Percentiles rank a stretch among this genome's conserved stretches.
Evolutionary conservation across 1,139 yeast species (phyloP).

Genomic region (Candida sojae): DNA sequence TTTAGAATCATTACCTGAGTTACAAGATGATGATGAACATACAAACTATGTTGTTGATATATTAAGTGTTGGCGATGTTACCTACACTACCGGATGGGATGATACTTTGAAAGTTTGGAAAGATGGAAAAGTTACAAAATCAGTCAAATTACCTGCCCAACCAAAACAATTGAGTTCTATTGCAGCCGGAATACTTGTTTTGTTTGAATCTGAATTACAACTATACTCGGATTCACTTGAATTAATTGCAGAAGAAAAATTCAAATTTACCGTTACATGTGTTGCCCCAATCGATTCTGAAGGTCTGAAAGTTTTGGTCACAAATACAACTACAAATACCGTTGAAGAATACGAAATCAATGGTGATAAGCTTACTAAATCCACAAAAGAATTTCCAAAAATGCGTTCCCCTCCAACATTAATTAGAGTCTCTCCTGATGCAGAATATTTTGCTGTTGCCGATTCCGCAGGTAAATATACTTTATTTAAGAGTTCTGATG

Average conservation of each 20-base stretch:
- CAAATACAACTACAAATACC: slow-evolving; percentile 46
- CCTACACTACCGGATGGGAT: slow-evolving; percentile 83
- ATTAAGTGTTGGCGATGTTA: slow-evolving; percentile 21
- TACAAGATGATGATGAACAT: slow-evolving; percentile 36
- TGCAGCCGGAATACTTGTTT: slow-evolving; percentile 36
- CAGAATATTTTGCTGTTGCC: slow-evolving; percentile 74
- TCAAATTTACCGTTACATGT: slow-evolving; percentile 42
- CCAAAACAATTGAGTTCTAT: slow-evolving; percentile 56
- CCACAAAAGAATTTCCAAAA: slow-evolving; percentile 35
- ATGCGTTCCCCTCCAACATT: slow-evolving; percentile 63
- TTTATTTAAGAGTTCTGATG: slow-evolving; percentile 58
- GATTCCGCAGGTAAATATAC: slow-evolving; percentile 84
- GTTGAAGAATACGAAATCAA: slow-evolving; percentile 29
- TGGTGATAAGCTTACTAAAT: slow-evolving; percentile 15
- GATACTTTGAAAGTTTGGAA: slow-evolving; percentile 62
- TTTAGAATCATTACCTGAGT: slow-evolving; percentile 22
- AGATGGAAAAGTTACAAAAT: slow-evolving; percentile 24
- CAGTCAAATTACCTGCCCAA: slow-evolving; percentile 51
- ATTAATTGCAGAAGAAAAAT: slow-evolving; percentile 22
- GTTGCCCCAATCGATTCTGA: slow-evolving; percentile 27
- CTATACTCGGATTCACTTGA: slow-evolving; percentile 29
- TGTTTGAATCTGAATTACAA: slow-evolving; percentile 49
- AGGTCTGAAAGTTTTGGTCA: slow-evolving; percentile 39
- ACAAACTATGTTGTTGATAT: slow-evolving; percentile 59
- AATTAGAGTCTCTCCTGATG: slow-evolving; percentile 72